Conservation (phyloP, 2,329 filamentous ascomycete genomes). For the Rhynchosporium secalis region DNA sequence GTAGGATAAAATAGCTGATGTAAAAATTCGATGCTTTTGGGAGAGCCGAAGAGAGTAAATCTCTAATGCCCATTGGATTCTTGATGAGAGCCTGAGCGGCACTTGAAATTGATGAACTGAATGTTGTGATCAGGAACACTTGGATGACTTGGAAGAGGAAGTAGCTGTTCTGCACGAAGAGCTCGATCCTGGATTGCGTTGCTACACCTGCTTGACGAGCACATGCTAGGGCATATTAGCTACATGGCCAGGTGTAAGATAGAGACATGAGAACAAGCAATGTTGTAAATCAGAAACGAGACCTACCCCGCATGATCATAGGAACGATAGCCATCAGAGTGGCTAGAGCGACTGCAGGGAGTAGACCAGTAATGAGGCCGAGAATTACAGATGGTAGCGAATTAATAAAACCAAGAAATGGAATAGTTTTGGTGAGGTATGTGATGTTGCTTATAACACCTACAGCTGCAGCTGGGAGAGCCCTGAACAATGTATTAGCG, state of each 20-base stretch:
- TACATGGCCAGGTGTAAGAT: not conserved
- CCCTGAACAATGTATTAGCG: conserved; percentile 29
- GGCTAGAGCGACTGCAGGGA: conserved; percentile 60
- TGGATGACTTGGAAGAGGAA: conserved; percentile 65
- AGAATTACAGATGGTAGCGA: conserved; percentile 54
- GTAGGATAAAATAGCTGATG: conserved; percentile 66
- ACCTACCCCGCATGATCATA: conserved; percentile 57
- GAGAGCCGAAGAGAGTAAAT: conserved; percentile 55
- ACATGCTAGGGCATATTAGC: conserved; percentile 46
- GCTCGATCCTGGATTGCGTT: conserved; percentile 58
- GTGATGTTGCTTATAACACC: conserved; percentile 65
- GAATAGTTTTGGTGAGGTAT: conserved; percentile 51
- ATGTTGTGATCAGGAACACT: conserved; percentile 66
- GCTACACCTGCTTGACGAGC: conserved; percentile 60
- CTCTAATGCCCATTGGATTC: conserved; percentile 49
- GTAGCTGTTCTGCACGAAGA: conserved; percentile 63
- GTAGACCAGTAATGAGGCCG: conserved; percentile 61
- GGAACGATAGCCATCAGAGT: conserved; percentile 62
- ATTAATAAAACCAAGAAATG: conserved; percentile 59
- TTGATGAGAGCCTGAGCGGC: conserved; percentile 56
- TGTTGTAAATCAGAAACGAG: not conserved
- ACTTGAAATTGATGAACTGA: conserved; percentile 52
- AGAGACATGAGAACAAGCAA: not conserved
- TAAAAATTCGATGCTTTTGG: conserved; percentile 68
- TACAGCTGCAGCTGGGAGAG: conserved; percentile 65